Conservation (phyloP, 2,329 filamentous ascomycete genomes). For the Colletotrichum chrysophilum region DNA sequence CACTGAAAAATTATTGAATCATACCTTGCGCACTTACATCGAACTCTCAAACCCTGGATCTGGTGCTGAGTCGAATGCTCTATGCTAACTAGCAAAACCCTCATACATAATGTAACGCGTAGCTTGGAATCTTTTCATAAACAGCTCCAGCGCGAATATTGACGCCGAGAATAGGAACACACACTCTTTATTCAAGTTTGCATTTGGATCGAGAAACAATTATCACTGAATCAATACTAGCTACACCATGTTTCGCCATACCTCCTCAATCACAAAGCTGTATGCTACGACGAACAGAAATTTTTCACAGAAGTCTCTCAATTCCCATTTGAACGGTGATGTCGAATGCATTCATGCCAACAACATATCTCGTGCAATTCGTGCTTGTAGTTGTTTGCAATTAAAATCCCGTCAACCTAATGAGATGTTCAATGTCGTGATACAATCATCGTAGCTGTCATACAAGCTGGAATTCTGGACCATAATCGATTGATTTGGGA, state of each 20-base stretch:
- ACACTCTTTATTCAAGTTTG: neutral
- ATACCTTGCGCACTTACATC: neutral
- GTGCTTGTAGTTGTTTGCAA: neutral
- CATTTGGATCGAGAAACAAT: neutral
- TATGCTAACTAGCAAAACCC: neutral
- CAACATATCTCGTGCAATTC: neutral
- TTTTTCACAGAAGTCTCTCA: neutral
- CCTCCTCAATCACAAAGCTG: neutral
- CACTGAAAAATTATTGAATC: neutral
- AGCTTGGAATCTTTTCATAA: neutral
- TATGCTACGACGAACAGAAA: neutral
- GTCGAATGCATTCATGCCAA: neutral
- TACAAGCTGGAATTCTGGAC: neutral
- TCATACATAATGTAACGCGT: neutral
- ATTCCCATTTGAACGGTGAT: neutral
- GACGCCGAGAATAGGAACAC: neutral
- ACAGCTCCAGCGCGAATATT: neutral
- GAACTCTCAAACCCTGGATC: neutral
- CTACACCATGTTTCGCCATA: neutral
- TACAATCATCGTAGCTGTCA: accelerated
- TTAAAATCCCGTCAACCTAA: neutral
- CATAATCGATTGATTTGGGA: neutral
- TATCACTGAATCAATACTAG: neutral
- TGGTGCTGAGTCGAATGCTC: neutral
- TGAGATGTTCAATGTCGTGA: neutral